Conservation (phyloP, 208 protist species). For the Acanthamoeba comandoni region DNA sequence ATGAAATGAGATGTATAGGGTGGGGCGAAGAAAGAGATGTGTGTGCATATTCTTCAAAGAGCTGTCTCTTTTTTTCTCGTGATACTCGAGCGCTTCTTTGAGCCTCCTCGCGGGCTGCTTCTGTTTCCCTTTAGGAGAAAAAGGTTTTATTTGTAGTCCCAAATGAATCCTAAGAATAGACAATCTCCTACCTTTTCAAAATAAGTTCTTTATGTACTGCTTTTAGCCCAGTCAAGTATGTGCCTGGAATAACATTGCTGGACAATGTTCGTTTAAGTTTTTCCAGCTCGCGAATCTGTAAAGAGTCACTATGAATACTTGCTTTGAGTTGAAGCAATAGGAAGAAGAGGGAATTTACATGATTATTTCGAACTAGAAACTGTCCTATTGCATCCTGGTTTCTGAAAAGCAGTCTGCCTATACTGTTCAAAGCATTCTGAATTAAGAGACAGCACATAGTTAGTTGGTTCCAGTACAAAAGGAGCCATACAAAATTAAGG, state of each 20-base stretch:
- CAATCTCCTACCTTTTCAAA: background rate
- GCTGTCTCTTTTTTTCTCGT: background rate
- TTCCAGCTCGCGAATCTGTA: background rate
- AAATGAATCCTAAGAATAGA: too few species aligned
- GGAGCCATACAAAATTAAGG: too few species aligned
- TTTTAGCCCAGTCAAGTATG: conserved; percentile 7
- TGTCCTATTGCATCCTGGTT: background rate
- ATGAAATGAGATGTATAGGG: too few species aligned
- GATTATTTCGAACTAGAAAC: conserved; percentile 1
- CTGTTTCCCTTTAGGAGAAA: background rate
- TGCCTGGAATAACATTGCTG: background rate
- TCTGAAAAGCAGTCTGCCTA: too few species aligned
- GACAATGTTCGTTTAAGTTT: conserved; percentile 2
- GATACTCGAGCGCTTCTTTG: conserved; percentile 5
- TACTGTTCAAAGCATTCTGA: too few species aligned
- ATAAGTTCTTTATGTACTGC: conserved; percentile 40
- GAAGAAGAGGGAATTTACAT: background rate
- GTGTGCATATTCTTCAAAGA: background rate
- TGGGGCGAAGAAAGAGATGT: background rate
- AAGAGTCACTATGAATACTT: too few species aligned
- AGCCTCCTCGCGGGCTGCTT: conserved; percentile 2
- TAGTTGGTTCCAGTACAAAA: too few species aligned
- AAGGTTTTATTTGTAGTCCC: too few species aligned
- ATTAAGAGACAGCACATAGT: too few species aligned
- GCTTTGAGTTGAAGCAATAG: too few species aligned